Evolutionary conservation across 441 rosid genomes (phyloP).

Genomic region (Gossypium gossypioides): DNA sequence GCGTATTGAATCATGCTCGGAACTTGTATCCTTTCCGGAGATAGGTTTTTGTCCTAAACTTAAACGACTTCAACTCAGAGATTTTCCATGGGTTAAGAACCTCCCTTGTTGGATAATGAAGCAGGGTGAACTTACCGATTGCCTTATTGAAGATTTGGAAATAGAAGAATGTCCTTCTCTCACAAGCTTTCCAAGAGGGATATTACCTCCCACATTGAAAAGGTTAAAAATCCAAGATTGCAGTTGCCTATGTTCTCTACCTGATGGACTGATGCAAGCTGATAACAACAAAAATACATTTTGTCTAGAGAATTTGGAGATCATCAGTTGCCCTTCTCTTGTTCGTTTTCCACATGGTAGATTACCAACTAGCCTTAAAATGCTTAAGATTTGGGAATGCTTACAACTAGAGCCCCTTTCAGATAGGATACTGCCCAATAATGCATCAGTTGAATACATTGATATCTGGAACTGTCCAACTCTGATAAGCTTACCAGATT

Average conservation of each 20-base stretch:
- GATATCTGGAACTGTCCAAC: background rate
- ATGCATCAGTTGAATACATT: background rate
- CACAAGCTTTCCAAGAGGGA: constrained; percentile 4
- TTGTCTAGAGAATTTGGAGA: constrained; percentile 6
- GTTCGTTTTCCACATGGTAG: background rate
- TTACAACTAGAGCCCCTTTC: constrained; percentile 4
- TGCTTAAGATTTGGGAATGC: constrained; percentile 11
- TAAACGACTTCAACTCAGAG: background rate
- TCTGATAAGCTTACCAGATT: background rate
- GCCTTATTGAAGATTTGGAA: constrained; percentile 7
- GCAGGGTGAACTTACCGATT: background rate
- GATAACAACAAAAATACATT: background rate
- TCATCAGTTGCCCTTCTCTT: background rate
- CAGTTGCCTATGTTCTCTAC: background rate
- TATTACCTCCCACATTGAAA: background rate
- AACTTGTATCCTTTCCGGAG: background rate
- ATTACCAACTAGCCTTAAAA: constrained; percentile 8
- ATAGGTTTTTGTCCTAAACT: background rate
- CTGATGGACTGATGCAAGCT: constrained; percentile 6
- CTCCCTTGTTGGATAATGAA: constrained; percentile 1
- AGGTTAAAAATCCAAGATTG: background rate
- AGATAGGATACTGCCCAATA: background rate
- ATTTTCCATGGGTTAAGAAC: background rate
- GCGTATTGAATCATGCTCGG: background rate
- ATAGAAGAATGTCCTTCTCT: constrained; percentile 1